These are phyloP conservation scores for Litsea cubeba DNA, from an alignment of 164 flowering plant species.

Conservation along the genomic window DNA sequence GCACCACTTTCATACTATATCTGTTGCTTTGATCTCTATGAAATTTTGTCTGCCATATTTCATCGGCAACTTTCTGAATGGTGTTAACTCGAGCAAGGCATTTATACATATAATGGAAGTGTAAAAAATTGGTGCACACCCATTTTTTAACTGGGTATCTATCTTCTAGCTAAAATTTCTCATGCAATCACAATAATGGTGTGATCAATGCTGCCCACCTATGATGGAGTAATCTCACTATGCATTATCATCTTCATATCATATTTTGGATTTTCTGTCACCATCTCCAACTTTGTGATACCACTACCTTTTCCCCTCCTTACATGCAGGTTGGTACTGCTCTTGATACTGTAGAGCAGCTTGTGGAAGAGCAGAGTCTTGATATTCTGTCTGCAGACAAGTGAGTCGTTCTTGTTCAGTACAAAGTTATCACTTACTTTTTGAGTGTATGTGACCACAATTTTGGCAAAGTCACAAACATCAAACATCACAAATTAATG, in stretches of 20 bases:
- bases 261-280: background rate
- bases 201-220: background rate
- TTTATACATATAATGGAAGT: too few species aligned
- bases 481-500: too few species aligned
- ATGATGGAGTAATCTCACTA: background rate
- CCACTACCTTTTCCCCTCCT: background rate
- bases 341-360: conserved; percentile 63
- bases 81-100: too few species aligned
- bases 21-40: too few species aligned
- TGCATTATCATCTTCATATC: background rate
- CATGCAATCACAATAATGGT: background rate
- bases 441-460: background rate
- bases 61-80: too few species aligned
- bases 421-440: too few species aligned
- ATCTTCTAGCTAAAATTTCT: background rate
- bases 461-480: background rate
- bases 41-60: too few species aligned
- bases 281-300: background rate
- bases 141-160: too few species aligned
- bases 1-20: too few species aligned
- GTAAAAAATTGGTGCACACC: too few species aligned
- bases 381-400: conserved; percentile 42
- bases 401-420: conserved; percentile 22
- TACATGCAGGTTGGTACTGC: conserved; percentile 40
- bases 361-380: conserved; percentile 53